These are phyloP conservation scores for Calycina marina DNA, from an alignment of 2,329 filamentous ascomycete species.

Conservation along the genomic window DNA sequence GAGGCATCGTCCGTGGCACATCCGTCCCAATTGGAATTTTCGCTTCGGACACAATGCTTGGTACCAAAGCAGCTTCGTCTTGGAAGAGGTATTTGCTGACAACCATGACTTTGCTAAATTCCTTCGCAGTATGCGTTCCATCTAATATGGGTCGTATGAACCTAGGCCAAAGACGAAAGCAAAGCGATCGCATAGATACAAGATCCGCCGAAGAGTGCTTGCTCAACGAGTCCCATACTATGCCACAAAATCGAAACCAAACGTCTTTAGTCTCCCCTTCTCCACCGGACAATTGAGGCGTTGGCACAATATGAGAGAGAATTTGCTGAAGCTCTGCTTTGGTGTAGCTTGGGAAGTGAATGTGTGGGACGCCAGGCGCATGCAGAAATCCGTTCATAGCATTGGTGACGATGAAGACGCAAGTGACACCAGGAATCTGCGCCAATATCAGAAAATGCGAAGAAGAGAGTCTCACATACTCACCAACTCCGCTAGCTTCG, in stretches of 20 bases:
- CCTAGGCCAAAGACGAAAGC: slow-evolving; percentile 64
- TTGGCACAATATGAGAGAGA: slow-evolving; percentile 39
- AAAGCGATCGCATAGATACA: slow-evolving; percentile 54
- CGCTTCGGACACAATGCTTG: slow-evolving; percentile 36
- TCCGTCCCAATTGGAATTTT: slow-evolving; percentile 9
- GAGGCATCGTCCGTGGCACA: slow-evolving; percentile 5
- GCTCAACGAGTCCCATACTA: slow-evolving; percentile 76
- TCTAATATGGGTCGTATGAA: slow-evolving; percentile 68
- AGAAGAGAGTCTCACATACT: slow-evolving; percentile 23
- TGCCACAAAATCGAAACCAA: slow-evolving; percentile 67
- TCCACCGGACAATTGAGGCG: slow-evolving; percentile 29
- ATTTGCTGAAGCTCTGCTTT: slow-evolving; percentile 70
- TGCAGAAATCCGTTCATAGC: slow-evolving; percentile 58
- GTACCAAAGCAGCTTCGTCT: slow-evolving; percentile 54
- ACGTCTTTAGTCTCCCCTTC: slow-evolving; percentile 46
- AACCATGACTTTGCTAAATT: slow-evolving; percentile 75
- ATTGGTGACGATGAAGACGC: slow-evolving; percentile 62
- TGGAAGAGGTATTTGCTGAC: slow-evolving; percentile 55
- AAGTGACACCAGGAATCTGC: slow-evolving; percentile 65
- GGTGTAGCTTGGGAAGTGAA: slow-evolving; percentile 74
- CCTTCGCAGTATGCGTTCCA: slow-evolving; percentile 53
- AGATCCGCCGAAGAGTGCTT: slow-evolving; percentile 71
- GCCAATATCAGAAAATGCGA: slow-evolving; percentile 7
- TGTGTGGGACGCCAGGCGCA: slow-evolving; percentile 53
- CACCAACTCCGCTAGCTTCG: slow-evolving; percentile 68